A percentile compares a stretch with the other conserved stretches of the same genome.
Evolutionary conservation across 208 protist genomes (phyloP).

Genomic region (Tritrichomonas foetus): DNA sequence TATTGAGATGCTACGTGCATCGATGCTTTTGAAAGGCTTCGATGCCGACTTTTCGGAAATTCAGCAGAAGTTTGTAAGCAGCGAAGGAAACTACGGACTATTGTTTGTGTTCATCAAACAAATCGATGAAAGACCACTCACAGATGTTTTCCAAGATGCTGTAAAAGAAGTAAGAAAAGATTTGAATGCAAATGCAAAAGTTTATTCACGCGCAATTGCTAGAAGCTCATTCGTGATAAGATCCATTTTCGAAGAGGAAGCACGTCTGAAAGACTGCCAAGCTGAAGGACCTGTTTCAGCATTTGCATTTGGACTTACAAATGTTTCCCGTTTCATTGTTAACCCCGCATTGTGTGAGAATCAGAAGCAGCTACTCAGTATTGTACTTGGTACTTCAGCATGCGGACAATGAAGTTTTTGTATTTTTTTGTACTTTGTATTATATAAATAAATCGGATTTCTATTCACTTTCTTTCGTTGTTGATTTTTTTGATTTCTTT

Average conservation of each 20-base stretch:
- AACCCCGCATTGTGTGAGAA: no score
- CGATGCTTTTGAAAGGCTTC: constrained; percentile 38
- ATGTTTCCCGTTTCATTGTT: neutral
- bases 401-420: no score
- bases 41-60: neutral
- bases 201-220: neutral
- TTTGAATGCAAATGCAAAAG: neutral
- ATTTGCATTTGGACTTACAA: neutral
- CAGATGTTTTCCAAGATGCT: neutral
- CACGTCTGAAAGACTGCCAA: neutral
- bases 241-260: neutral
- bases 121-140: neutral
- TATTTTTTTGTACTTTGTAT: no score
- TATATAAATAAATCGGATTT: no score
- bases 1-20: constrained; percentile 66
- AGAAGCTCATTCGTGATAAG: neutral
- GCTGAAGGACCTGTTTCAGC: neutral
- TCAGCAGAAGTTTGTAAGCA: neutral
- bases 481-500: no score
- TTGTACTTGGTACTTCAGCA: no score
- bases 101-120: neutral
- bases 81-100: constrained; percentile 7
- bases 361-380: no score
- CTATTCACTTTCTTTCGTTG: no score
- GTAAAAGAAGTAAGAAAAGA: neutral